phyloP scores from a whole-genome alignment of 1,284 basidiomycete genomes.

The Omphalotus olearius region DNA sequence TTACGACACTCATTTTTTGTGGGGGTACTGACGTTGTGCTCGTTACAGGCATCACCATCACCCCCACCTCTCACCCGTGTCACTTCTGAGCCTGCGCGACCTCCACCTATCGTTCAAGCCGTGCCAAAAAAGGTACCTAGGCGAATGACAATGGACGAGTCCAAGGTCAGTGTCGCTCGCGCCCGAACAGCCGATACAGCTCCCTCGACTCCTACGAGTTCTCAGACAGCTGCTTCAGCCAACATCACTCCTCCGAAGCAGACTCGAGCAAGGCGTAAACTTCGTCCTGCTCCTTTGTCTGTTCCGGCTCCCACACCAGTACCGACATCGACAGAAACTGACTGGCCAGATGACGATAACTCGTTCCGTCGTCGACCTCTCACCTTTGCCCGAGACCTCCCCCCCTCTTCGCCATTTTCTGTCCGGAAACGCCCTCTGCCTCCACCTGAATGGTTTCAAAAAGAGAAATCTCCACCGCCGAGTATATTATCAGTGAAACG shows the following conservation, averaged over 20 bases:
- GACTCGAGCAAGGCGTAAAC: not conserved
- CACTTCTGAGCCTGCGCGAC: not conserved
- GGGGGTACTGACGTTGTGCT: not conserved
- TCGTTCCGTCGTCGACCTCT: not conserved
- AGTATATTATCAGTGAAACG: not conserved
- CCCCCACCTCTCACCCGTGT: not conserved
- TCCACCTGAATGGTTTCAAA: slow-evolving; percentile 6
- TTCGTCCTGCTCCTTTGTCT: not conserved
- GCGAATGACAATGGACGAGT: slow-evolving; percentile 5
- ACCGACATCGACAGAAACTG: not conserved
- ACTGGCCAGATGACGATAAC: not conserved
- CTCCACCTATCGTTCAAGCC: not conserved
- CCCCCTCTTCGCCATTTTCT: not conserved
- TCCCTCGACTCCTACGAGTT: too few relatives aligned
- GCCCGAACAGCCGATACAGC: not conserved
- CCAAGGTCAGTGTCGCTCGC: not conserved
- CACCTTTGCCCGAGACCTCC: not conserved
- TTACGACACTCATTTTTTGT: not conserved
- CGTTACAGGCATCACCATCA: not conserved
- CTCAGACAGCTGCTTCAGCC: too few relatives aligned
- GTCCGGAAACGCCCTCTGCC: not conserved
- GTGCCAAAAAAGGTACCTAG: not conserved
- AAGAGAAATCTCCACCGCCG: not conserved
- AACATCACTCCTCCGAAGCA: not conserved
- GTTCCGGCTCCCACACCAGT: not conserved